phyloP scores from a whole-genome alignment of 345 rosid genomes.

The Hevea brasiliensis region DNA sequence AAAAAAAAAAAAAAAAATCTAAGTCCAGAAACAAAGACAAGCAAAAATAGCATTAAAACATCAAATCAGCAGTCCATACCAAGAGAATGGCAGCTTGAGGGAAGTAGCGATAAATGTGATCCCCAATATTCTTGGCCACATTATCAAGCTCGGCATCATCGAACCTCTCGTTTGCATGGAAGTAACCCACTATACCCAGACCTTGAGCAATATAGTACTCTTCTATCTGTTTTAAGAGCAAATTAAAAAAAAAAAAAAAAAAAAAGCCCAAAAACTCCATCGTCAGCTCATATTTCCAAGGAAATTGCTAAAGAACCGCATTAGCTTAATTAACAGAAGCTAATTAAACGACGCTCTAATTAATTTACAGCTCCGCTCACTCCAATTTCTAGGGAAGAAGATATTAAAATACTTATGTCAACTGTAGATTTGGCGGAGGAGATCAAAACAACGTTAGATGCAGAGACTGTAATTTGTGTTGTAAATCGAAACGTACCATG shows the following conservation, averaged over 20 bases:
- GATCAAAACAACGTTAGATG: background rate
- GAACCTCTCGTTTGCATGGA: slow-evolving; percentile 89
- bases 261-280: background rate
- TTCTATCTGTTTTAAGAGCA: slow-evolving; percentile 51
- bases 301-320: background rate
- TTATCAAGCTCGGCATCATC: slow-evolving; percentile 70
- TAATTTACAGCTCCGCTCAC: no score
- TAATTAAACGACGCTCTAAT: background rate
- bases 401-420: no score
- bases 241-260: slow-evolving; percentile 9
- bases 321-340: background rate
- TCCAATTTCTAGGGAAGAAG: no score
- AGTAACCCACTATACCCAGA: slow-evolving; percentile 78
- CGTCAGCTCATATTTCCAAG: no score
- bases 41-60: background rate
- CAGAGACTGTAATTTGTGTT: no score
- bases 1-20: slow-evolving; percentile 3
- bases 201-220: slow-evolving; percentile 75
- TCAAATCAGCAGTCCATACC: slow-evolving; percentile 38
- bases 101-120: slow-evolving; percentile 82
- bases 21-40: background rate
- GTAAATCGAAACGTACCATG: slow-evolving; percentile 45
- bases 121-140: slow-evolving; percentile 84
- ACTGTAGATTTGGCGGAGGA: no score
- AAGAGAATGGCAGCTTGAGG: slow-evolving; percentile 73